phyloP scores from a whole-genome alignment of 495 filamentous ascomycete species.

The Hypoxylon fragiforme region DNA sequence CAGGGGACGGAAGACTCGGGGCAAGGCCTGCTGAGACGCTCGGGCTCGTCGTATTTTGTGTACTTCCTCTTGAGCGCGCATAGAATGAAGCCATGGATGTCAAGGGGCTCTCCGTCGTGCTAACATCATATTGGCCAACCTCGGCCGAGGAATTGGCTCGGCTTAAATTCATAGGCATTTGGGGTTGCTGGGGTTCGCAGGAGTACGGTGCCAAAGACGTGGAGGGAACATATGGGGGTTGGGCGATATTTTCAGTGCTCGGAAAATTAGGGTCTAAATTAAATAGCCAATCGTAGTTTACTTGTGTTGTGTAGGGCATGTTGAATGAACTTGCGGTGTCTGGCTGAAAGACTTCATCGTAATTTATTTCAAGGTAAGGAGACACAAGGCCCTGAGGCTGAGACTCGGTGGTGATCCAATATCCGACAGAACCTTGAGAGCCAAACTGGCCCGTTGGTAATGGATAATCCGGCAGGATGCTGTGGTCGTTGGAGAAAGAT shows the following conservation, averaged over 20 bases:
- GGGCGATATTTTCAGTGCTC: not conserved
- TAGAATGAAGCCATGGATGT: conserved; percentile 17
- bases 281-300: conserved; percentile 62
- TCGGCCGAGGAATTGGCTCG: conserved; percentile 5
- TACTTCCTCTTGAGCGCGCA: conserved; percentile 3
- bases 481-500: conserved; percentile 9
- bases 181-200: conserved; percentile 6
- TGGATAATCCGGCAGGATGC: conserved; percentile 17
- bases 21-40: conserved; percentile 4
- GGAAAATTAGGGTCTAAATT: conserved; percentile 34
- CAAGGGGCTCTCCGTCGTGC: conserved; percentile 8
- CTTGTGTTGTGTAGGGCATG: conserved; percentile 58
- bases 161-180: not conserved
- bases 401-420: conserved; percentile 15
- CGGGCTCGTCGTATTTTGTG: conserved; percentile 15
- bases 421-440: conserved; percentile 9
- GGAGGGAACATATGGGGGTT: conserved; percentile 19
- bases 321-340: conserved; percentile 58
- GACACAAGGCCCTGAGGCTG: conserved; percentile 12
- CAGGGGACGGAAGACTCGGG: not conserved
- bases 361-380: conserved; percentile 38
- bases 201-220: conserved; percentile 10
- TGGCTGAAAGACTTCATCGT: conserved; percentile 47
- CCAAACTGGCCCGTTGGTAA: conserved; percentile 13
- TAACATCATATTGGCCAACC: conserved; percentile 5